phyloP scores from a whole-genome alignment of 2,329 filamentous ascomycete genomes.

The Clonostachys byssicola region DNA sequence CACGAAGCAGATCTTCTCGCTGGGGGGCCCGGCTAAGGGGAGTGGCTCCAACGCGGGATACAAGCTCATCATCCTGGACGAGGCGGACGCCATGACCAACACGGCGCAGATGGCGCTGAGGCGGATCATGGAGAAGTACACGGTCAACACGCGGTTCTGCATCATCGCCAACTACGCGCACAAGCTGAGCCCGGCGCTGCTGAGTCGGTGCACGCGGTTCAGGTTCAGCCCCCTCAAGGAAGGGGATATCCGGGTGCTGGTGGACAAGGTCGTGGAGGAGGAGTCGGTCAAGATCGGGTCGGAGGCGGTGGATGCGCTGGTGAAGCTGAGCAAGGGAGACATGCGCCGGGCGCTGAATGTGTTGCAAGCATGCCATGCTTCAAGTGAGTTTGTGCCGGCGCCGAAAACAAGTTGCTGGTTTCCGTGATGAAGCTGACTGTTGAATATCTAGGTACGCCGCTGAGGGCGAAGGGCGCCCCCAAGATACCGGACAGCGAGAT shows the following conservation, averaged over 20 bases:
- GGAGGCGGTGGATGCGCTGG: conserved; percentile 78
- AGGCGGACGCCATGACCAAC: conserved; percentile 99
- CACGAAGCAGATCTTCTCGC: conserved; percentile 91
- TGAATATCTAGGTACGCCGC: conserved; percentile 53
- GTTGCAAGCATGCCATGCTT: conserved; percentile 92
- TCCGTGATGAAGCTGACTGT: too few relatives aligned
- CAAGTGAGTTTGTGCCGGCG: conserved; percentile 51
- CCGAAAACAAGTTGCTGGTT: background rate
- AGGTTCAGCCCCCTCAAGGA: conserved; percentile 93
- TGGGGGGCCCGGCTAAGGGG: conserved; percentile 47
- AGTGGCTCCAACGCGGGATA: conserved; percentile 65
- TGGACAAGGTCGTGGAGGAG: conserved; percentile 85
- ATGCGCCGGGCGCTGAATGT: conserved; percentile 96
- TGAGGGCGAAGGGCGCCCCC: conserved; percentile 55
- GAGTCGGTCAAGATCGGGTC: conserved; percentile 80
- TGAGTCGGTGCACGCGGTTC: conserved; percentile 93
- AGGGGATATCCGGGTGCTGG: conserved; percentile 74
- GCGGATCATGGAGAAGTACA: conserved; percentile 99
- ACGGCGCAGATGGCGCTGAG: conserved; percentile 96
- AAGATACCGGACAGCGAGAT: conserved; percentile 61
- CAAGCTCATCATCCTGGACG: conserved; percentile 96
- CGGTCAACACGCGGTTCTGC: conserved; percentile 94
- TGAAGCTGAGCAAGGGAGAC: conserved; percentile 87
- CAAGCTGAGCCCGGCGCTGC: conserved; percentile 87
- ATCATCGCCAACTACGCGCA: conserved; percentile 99